These are phyloP conservation scores for Pythium plurisporium DNA, from an alignment of 352 stramenopile species.

Conservation along the genomic window DNA sequence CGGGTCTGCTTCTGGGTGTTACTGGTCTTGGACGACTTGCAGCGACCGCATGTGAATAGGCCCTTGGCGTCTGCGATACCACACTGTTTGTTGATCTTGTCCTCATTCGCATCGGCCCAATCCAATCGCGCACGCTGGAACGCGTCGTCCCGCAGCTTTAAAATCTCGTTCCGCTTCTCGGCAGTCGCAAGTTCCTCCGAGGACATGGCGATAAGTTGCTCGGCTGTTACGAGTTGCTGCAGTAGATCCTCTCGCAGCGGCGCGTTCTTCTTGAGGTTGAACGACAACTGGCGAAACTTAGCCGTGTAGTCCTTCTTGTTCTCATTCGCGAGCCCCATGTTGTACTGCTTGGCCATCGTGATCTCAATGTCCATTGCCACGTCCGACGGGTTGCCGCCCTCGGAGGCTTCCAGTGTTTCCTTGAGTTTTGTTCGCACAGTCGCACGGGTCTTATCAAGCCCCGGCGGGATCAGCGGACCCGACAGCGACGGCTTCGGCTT, in stretches of 20 bases:
- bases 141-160: slow-evolving; percentile 77
- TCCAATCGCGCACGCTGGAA: slow-evolving; percentile 84
- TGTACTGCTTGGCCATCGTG: slow-evolving; percentile 65
- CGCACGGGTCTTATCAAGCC: slow-evolving; percentile 71
- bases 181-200: slow-evolving; percentile 84
- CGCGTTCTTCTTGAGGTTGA: slow-evolving; percentile 91
- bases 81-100: slow-evolving; percentile 91
- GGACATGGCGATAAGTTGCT: slow-evolving; percentile 79
- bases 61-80: slow-evolving; percentile 76
- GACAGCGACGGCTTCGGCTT: slow-evolving; percentile 20
- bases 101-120: slow-evolving; percentile 88
- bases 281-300: slow-evolving; percentile 87
- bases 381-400: slow-evolving; percentile 42
- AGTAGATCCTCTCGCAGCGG: slow-evolving; percentile 74
- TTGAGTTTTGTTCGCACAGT: slow-evolving; percentile 78
- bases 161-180: slow-evolving; percentile 81
- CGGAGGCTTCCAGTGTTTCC: slow-evolving; percentile 55
- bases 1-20: slow-evolving; percentile 98
- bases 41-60: slow-evolving; percentile 90
- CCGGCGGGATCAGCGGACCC: slow-evolving; percentile 53
- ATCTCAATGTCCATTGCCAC: slow-evolving; percentile 69
- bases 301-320: slow-evolving; percentile 88
- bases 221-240: slow-evolving; percentile 56
- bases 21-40: slow-evolving; percentile 94
- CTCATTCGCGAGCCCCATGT: slow-evolving; percentile 59